These are phyloP conservation scores for Aureobasidium musti DNA, from an alignment of 2,329 filamentous ascomycete genomes.

Conservation along the genomic window DNA sequence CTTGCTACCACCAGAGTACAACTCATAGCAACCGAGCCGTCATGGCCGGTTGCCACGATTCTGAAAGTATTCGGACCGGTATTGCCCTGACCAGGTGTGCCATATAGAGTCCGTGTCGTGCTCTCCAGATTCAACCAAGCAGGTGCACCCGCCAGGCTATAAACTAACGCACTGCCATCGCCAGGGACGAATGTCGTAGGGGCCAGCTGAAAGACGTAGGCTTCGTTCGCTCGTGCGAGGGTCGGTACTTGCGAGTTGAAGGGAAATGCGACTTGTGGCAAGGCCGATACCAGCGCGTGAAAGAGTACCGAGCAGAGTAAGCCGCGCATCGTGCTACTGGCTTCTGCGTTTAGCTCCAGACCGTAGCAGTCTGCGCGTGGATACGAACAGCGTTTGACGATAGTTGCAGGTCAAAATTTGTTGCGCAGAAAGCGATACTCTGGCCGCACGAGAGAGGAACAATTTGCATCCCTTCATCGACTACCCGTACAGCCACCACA, in stretches of 20 bases:
- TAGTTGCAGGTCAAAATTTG: background rate
- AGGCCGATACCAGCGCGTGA: slow-evolving; percentile 18
- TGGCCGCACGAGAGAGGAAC: slow-evolving; percentile 2
- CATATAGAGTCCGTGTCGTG: slow-evolving; percentile 64
- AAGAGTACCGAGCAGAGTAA: slow-evolving; percentile 4
- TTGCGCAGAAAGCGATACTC: background rate
- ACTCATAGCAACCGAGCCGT: slow-evolving; percentile 64
- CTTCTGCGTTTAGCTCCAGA: background rate
- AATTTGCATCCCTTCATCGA: background rate
- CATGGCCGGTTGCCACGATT: slow-evolving; percentile 68
- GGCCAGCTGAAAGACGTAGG: slow-evolving; percentile 72
- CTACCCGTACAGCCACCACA: background rate
- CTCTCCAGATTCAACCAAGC: slow-evolving; percentile 74
- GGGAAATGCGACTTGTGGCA: slow-evolving; percentile 60
- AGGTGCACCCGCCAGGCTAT: slow-evolving; percentile 66
- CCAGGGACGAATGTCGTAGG: slow-evolving; percentile 70
- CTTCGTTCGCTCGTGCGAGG: slow-evolving; percentile 67
- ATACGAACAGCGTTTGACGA: background rate
- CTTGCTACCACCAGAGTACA: slow-evolving; percentile 71
- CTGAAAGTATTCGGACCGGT: slow-evolving; percentile 63
- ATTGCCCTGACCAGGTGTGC: slow-evolving; percentile 63
- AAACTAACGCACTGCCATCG: slow-evolving; percentile 58
- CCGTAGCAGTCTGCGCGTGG: background rate
- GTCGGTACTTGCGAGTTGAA: slow-evolving; percentile 83
- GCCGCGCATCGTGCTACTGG: background rate